phyloP scores from a whole-genome alignment of 1,284 basidiomycete genomes.

The Schizopora paradoxa region DNA sequence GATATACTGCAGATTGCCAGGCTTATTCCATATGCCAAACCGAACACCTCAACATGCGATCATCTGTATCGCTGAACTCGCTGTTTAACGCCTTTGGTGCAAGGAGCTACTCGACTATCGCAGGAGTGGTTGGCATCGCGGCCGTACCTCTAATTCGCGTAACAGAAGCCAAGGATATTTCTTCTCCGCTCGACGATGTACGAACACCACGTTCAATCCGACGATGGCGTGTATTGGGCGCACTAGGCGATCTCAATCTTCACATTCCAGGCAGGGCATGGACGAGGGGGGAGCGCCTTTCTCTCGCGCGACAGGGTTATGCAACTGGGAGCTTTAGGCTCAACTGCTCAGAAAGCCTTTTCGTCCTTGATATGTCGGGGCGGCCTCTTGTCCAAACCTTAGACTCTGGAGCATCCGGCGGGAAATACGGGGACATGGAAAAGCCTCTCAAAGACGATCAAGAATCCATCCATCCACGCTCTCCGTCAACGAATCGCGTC shows the following conservation, averaged over 20 bases:
- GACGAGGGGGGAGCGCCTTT: constrained; percentile 13
- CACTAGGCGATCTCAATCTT: constrained; percentile 9
- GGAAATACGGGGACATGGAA: not conserved
- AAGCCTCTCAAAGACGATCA: constrained; percentile 1
- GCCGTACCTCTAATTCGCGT: not conserved
- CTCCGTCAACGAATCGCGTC: too few relatives aligned
- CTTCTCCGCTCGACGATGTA: not conserved
- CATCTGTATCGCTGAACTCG: constrained; percentile 11
- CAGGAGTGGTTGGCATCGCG: not conserved
- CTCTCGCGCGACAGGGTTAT: constrained; percentile 14
- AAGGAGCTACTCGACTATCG: constrained; percentile 1
- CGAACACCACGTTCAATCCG: not conserved
- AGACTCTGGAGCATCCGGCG: not conserved
- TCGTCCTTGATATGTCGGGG: constrained; percentile 5
- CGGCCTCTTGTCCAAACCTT: constrained; percentile 8
- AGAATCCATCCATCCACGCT: not conserved
- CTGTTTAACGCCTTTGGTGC: constrained; percentile 6
- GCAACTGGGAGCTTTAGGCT: constrained; percentile 16
- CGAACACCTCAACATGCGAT: too few relatives aligned
- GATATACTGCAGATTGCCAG: too few relatives aligned
- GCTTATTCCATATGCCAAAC: too few relatives aligned
- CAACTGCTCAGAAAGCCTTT: constrained; percentile 14
- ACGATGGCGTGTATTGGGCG: constrained; percentile 11
- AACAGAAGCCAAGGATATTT: not conserved
- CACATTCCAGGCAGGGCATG: constrained; percentile 12